A percentile compares a stretch with the other conserved stretches of the same genome.
Evolutionary conservation across 345 rosid species (phyloP).

Genomic region (Mallotus nudiflorus): DNA sequence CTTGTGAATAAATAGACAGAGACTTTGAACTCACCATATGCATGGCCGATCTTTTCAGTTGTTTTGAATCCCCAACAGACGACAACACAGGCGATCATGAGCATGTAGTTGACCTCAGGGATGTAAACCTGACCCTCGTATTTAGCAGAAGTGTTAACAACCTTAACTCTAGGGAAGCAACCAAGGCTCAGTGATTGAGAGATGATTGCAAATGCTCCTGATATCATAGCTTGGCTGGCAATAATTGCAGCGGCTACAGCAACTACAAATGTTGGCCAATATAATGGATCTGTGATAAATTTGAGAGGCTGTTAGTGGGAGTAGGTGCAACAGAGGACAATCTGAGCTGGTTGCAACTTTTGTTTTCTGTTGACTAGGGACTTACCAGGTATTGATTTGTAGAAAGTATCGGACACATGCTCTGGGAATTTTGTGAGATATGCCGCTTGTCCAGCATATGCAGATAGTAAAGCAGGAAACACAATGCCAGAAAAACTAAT

Average conservation of each 20-base stretch:
- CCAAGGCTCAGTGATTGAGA: slow-evolving; percentile 61
- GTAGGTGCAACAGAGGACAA: neutral
- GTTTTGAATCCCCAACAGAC: slow-evolving; percentile 52
- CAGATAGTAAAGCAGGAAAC: slow-evolving; percentile 43
- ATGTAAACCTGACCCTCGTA: slow-evolving; percentile 87
- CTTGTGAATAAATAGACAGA: neutral
- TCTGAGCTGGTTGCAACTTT: neutral
- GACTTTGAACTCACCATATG: slow-evolving; percentile 55
- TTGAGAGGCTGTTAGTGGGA: neutral
- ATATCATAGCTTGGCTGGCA: slow-evolving; percentile 89
- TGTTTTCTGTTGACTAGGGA: neutral
- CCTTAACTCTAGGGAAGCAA: slow-evolving; percentile 80
- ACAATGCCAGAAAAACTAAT: slow-evolving; percentile 59
- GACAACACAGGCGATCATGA: slow-evolving; percentile 64
- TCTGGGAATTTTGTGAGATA: slow-evolving; percentile 44
- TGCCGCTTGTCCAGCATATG: slow-evolving; percentile 63
- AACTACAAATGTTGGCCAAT: slow-evolving; percentile 80
- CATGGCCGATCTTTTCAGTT: slow-evolving; percentile 65
- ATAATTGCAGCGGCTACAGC: slow-evolving; percentile 76
- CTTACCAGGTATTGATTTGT: slow-evolving; percentile 58
- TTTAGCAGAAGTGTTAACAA: slow-evolving; percentile 72
- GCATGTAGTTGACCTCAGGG: slow-evolving; percentile 75
- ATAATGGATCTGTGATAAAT: slow-evolving; percentile 45
- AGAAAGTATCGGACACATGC: slow-evolving; percentile 51
- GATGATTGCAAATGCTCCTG: slow-evolving; percentile 65